Percentiles rank a stretch among this genome's conserved stretches.
phyloP scores from a whole-genome alignment of 768 basidiomycete genomes.

The Amanita subjunquillea region DNA sequence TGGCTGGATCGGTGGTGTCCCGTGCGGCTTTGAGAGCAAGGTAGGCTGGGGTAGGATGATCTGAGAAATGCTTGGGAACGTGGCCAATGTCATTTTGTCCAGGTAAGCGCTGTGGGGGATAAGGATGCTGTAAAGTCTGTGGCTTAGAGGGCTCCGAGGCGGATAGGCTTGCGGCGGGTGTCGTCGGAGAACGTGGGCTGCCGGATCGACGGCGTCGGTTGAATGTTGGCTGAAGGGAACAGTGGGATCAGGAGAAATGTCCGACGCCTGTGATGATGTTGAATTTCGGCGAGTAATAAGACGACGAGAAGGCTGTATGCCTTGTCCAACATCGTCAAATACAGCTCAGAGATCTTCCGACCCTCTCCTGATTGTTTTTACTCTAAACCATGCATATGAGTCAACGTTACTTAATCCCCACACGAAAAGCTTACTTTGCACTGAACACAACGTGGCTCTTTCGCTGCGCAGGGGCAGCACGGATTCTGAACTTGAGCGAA shows the following conservation, averaged over 20 bases:
- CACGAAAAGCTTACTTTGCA: no score
- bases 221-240: slow-evolving; percentile 7
- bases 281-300: slow-evolving; percentile 39
- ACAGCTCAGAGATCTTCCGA: no score
- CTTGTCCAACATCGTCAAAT: no score
- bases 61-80: not conserved
- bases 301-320: slow-evolving; percentile 17
- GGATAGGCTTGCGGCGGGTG: not conserved
- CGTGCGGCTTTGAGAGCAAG: slow-evolving; percentile 17
- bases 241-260: not conserved
- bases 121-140: slow-evolving; percentile 8
- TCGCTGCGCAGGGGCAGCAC: no score
- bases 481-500: no score
- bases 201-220: slow-evolving; percentile 5
- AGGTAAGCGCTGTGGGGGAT: slow-evolving; percentile 1
- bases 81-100: not conserved
- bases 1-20: slow-evolving; percentile 13
- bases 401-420: no score
- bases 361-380: no score
- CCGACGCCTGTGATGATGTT: slow-evolving; percentile 17
- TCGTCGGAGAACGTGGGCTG: slow-evolving; percentile 8
- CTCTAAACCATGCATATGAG: no score
- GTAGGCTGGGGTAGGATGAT: slow-evolving; percentile 10
- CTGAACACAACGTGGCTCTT: no score
- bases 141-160: slow-evolving; percentile 14